phyloP scores from a whole-genome alignment of 1,284 basidiomycete genomes.

The Thecaphora thlaspeos region DNA sequence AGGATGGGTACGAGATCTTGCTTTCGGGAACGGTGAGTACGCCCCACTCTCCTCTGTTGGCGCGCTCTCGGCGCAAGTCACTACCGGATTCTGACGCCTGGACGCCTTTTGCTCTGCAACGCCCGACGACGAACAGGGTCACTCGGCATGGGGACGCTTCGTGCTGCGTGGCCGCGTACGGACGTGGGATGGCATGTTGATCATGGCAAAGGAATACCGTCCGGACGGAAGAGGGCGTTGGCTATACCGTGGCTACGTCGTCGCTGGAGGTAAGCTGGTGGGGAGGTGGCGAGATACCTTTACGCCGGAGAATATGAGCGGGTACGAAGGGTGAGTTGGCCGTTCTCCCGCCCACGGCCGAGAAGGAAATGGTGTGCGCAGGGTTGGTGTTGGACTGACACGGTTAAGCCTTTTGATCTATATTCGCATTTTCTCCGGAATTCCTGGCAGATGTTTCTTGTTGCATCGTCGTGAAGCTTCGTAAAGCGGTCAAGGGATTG shows the following conservation, averaged over 20 bases:
- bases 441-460: slow-evolving; percentile 18
- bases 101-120: background rate
- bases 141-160: slow-evolving; percentile 63
- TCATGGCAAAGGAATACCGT: slow-evolving; percentile 62
- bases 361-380: too few species aligned
- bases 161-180: slow-evolving; percentile 61
- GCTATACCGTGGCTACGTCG: slow-evolving; percentile 62
- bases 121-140: slow-evolving; percentile 48
- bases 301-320: slow-evolving; percentile 56
- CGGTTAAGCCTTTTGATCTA: background rate
- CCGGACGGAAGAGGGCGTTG: slow-evolving; percentile 62
- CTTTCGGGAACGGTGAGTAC: slow-evolving; percentile 58
- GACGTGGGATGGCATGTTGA: slow-evolving; percentile 63
- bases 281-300: slow-evolving; percentile 59
- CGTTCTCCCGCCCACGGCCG: too few species aligned
- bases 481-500: background rate
- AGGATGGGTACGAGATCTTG: slow-evolving; percentile 57
- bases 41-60: background rate
- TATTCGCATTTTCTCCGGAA: background rate
- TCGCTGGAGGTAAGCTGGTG: slow-evolving; percentile 49
- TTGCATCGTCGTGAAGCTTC: slow-evolving; percentile 23
- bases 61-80: too few species aligned
- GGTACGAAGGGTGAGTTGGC: slow-evolving; percentile 52
- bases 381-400: background rate
- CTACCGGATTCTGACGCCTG: background rate